A percentile compares a stretch with the other conserved stretches of the same genome.
These are phyloP conservation scores for Penicillium cataractarum DNA, from an alignment of 495 filamentous ascomycete genomes.

Conservation along the genomic window DNA sequence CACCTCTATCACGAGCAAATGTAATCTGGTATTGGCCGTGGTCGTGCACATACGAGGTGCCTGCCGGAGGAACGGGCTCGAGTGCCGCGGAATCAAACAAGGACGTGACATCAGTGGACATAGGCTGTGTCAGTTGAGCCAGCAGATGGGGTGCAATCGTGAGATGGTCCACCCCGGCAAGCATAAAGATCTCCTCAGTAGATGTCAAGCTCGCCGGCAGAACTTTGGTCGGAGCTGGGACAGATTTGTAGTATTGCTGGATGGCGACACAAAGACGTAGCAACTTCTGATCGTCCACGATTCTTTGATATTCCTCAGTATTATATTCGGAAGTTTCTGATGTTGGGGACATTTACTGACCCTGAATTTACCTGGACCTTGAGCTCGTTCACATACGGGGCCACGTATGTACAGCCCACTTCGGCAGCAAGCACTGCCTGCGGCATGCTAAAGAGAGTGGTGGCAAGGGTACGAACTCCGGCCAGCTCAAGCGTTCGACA, in stretches of 20 bases:
- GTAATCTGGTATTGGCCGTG: conserved; percentile 51
- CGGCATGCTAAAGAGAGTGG: conserved; percentile 61
- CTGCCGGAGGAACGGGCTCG: conserved; percentile 14
- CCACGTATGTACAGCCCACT: conserved; percentile 61
- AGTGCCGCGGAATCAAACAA: conserved; percentile 36
- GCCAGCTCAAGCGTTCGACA: conserved; percentile 57
- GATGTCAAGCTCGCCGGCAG: conserved; percentile 60
- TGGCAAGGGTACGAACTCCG: conserved; percentile 61
- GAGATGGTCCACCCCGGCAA: conserved; percentile 61
- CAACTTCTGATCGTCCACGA: conserved; percentile 42
- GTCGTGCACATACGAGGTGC: conserved; percentile 42
- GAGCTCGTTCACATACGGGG: conserved; percentile 67
- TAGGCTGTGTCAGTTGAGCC: conserved; percentile 44
- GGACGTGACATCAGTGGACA: conserved; percentile 34
- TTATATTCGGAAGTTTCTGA: no score
- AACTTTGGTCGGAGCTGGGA: conserved; percentile 50
- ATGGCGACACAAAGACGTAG: conserved; percentile 54
- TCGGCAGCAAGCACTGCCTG: conserved; percentile 61
- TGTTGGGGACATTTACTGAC: background rate
- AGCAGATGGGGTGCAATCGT: conserved; percentile 59
- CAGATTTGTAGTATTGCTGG: conserved; percentile 56
- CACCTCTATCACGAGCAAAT: conserved; percentile 51
- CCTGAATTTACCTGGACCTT: conserved; percentile 59
- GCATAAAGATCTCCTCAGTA: conserved; percentile 56
- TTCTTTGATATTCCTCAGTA: background rate